phyloP scores from a whole-genome alignment of 192 early-diverging fungal genomes.

The Podila minutissima region DNA sequence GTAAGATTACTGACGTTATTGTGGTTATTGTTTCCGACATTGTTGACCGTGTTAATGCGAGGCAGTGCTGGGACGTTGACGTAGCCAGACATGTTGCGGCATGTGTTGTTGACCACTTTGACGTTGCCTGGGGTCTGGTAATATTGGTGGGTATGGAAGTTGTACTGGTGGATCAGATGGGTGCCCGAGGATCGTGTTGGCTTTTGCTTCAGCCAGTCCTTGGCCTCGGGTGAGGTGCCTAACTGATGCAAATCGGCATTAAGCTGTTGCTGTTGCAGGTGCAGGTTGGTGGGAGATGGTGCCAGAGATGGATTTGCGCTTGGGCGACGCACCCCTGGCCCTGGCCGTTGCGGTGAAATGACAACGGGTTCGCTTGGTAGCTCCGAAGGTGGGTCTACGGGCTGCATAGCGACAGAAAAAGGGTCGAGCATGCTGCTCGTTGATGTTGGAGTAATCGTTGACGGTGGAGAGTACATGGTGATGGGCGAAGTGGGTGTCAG shows the following conservation, averaged over 20 bases:
- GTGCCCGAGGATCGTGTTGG: slow-evolving; percentile 26
- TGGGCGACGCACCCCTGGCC: too few relatives aligned
- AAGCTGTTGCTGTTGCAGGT: slow-evolving; percentile 13
- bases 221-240: slow-evolving; percentile 40
- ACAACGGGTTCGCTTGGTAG: slow-evolving; percentile 3
- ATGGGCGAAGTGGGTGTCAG: slow-evolving; percentile 16
- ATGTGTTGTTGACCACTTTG: slow-evolving; percentile 2
- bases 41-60: not conserved
- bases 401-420: not conserved
- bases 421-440: slow-evolving; percentile 9
- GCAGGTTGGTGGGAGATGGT: slow-evolving; percentile 2
- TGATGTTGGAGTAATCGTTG: slow-evolving; percentile 5
- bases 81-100: slow-evolving; percentile 7
- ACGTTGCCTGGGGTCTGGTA: slow-evolving; percentile 21
- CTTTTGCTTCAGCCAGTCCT: slow-evolving; percentile 48
- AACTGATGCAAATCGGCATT: slow-evolving; percentile 13
- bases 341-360: slow-evolving; percentile 11
- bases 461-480: slow-evolving; percentile 8
- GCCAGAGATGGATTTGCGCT: not conserved
- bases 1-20: not conserved
- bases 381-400: not conserved
- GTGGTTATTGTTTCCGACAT: not conserved
- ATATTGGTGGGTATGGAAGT: slow-evolving; percentile 27
- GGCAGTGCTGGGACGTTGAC: not conserved
- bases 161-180: slow-evolving; percentile 43